phyloP scores from a whole-genome alignment of 2,329 filamentous ascomycete species.

The Penicillium oxalicum region DNA sequence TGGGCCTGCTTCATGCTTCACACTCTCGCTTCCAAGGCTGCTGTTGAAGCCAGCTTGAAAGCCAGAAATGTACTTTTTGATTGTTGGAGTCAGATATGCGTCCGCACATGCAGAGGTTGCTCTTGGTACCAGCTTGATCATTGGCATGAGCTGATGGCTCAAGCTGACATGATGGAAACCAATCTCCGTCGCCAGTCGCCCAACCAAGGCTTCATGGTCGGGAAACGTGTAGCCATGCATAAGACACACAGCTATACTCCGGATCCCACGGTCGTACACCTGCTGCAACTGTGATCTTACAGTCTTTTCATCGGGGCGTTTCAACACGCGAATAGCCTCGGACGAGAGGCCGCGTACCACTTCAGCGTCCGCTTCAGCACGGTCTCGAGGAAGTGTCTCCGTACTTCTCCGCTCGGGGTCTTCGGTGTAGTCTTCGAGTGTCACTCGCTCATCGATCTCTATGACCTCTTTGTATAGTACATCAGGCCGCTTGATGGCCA shows the following conservation, averaged over 20 bases:
- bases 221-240: conserved; percentile 93
- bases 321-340: conserved; percentile 66
- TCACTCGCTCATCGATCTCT: conserved; percentile 88
- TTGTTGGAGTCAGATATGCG: conserved; percentile 73
- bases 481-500: conserved; percentile 80
- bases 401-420: conserved; percentile 64
- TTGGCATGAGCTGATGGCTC: conserved; percentile 76
- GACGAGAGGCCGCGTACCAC: conserved; percentile 67
- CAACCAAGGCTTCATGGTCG: conserved; percentile 73
- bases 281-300: conserved; percentile 56
- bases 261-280: conserved; percentile 64
- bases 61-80: conserved; percentile 68
- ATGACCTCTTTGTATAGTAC: conserved; percentile 78
- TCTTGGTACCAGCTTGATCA: conserved; percentile 75
- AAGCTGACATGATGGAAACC: conserved; percentile 79
- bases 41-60: conserved; percentile 78
- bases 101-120: conserved; percentile 73
- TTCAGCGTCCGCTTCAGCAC: conserved; percentile 43
- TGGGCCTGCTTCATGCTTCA: conserved; percentile 58
- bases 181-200: conserved; percentile 68
- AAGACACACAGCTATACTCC: conserved; percentile 79
- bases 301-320: conserved; percentile 51
- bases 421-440: conserved; percentile 85
- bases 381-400: conserved; percentile 33
- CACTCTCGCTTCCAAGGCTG: conserved; percentile 68